Conservation (phyloP, 148 eudicot species). For the Chenopodium album region DNA sequence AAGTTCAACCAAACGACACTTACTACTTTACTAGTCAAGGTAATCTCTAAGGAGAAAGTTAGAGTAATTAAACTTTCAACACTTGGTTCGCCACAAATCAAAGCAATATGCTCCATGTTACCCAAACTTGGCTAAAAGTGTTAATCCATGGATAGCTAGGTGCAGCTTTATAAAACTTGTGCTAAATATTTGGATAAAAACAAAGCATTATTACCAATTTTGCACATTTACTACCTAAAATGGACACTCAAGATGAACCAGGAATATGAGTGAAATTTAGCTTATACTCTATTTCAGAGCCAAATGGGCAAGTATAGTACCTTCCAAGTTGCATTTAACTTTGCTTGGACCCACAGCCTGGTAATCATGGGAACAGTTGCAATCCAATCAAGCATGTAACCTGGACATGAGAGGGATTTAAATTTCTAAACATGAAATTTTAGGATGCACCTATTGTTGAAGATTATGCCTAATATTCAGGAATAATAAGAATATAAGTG, state of each 20-base stretch:
- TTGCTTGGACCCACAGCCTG: background rate
- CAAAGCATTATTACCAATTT: background rate
- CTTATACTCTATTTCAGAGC: background rate
- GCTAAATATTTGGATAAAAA: background rate
- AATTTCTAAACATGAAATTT: background rate
- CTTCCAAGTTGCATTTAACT: slow-evolving; percentile 13
- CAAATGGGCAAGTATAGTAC: slow-evolving; percentile 9
- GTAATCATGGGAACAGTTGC: slow-evolving; percentile 11
- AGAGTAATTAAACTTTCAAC: too few relatives aligned
- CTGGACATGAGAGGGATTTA: slow-evolving; percentile 9
- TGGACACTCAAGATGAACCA: background rate
- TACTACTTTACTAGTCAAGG: too few relatives aligned
- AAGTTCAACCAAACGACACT: too few relatives aligned
- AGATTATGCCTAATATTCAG: slow-evolving; percentile 4
- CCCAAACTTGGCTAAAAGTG: background rate
- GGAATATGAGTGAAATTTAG: background rate
- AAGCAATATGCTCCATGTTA: background rate
- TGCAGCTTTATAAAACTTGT: background rate
- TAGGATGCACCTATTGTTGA: background rate
- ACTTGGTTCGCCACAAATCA: background rate
- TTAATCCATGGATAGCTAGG: background rate
- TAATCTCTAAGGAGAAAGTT: too few relatives aligned
- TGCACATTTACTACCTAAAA: background rate
- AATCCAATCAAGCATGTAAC: slow-evolving; percentile 13
- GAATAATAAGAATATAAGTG: background rate